Percentiles rank a stretch among this genome's conserved stretches.
phyloP scores from a whole-genome alignment of 306 rosid species.

The Myrica gale region DNA sequence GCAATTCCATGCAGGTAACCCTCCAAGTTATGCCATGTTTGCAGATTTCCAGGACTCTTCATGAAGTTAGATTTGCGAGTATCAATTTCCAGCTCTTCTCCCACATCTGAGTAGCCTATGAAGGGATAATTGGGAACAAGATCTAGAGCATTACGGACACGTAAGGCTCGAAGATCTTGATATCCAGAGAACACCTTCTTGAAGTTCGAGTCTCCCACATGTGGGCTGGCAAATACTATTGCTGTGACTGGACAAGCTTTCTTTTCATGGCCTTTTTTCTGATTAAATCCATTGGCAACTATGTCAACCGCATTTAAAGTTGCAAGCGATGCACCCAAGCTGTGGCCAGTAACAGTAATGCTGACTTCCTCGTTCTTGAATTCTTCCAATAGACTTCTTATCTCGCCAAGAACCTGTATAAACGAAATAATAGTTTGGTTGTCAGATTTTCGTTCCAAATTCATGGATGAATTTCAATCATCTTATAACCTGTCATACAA shows the following conservation, averaged over 20 bases:
- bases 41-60: slow-evolving; percentile 68
- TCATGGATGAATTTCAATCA: not conserved
- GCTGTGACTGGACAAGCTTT: slow-evolving; percentile 57
- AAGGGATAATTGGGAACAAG: slow-evolving; percentile 78
- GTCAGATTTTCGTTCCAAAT: not conserved
- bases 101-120: slow-evolving; percentile 58
- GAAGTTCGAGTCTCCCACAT: slow-evolving; percentile 68
- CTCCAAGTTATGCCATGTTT: slow-evolving; percentile 75
- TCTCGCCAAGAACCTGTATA: slow-evolving; percentile 63
- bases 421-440: not conserved
- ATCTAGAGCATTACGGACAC: slow-evolving; percentile 57
- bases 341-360: slow-evolving; percentile 77
- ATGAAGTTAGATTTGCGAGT: slow-evolving; percentile 54
- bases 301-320: slow-evolving; percentile 76
- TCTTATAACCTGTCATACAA: not conserved
- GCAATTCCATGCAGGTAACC: slow-evolving; percentile 84
- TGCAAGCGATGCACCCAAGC: slow-evolving; percentile 84
- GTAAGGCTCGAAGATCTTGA: slow-evolving; percentile 44
- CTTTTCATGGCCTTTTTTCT: slow-evolving; percentile 26
- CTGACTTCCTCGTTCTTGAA: slow-evolving; percentile 75
- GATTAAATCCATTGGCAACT: slow-evolving; percentile 56
- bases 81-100: slow-evolving; percentile 65
- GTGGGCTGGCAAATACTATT: slow-evolving; percentile 65
- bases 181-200: slow-evolving; percentile 34
- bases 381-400: slow-evolving; percentile 57